Percentiles rank a stretch among this genome's conserved stretches.
phyloP scores from a whole-genome alignment of 176 grass and related monocot genomes.

The Oryza punctata region DNA sequence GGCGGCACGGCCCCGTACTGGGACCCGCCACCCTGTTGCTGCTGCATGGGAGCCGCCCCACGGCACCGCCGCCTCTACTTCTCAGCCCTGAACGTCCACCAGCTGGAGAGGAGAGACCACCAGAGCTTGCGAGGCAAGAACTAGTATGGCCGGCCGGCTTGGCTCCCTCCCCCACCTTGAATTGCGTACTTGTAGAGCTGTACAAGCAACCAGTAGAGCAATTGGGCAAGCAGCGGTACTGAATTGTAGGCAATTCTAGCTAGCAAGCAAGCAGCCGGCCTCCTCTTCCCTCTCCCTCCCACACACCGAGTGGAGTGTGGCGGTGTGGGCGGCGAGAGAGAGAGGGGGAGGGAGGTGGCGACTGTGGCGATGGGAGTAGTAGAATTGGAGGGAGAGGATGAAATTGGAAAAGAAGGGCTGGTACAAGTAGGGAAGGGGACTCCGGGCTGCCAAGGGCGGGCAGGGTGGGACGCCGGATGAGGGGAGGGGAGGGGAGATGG shows the following conservation, averaged over 20 bases:
- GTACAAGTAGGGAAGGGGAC: conserved; percentile 50
- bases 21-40: conserved; percentile 41
- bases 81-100: background rate
- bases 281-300: conserved; percentile 24
- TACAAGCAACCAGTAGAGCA: conserved; percentile 18
- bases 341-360: conserved; percentile 20
- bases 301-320: conserved; percentile 46
- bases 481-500: background rate
- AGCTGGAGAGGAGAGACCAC: background rate
- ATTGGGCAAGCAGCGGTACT: conserved; percentile 21
- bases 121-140: background rate
- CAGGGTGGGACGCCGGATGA: background rate
- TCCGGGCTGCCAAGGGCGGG: background rate
- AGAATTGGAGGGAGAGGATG: conserved; percentile 58
- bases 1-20: conserved; percentile 42
- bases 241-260: conserved; percentile 37
- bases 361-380: background rate
- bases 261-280: background rate
- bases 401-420: conserved; percentile 50
- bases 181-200: conserved; percentile 37
- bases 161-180: background rate
- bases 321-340: conserved; percentile 38
- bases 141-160: background rate
- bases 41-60: conserved; percentile 41
- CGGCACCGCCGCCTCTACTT: background rate